Conservation (phyloP, 495 filamentous ascomycete genomes). For the Staphylotrichum tortipilum region DNA sequence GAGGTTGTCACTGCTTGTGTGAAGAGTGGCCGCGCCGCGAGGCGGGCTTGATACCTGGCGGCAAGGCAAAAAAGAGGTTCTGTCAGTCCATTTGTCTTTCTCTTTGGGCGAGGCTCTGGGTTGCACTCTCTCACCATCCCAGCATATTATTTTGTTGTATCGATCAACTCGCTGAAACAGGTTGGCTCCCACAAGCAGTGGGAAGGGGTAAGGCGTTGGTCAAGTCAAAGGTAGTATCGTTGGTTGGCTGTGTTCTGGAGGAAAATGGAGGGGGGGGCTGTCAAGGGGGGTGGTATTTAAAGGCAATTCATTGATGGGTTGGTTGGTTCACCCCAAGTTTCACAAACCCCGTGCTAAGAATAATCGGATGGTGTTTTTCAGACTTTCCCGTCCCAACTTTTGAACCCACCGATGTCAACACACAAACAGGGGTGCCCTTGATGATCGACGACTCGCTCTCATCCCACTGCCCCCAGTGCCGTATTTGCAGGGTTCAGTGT, state of each 20-base stretch:
- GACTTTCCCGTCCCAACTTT: neutral
- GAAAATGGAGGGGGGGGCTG: neutral
- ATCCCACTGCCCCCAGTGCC: neutral
- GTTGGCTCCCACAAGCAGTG: neutral
- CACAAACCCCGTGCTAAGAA: neutral
- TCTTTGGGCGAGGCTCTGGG: neutral
- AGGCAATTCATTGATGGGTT: neutral
- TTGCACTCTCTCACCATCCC: constrained; percentile 5
- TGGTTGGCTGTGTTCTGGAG: neutral
- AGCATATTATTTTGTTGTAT: no score
- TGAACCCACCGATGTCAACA: neutral
- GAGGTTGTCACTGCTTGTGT: constrained; percentile 83
- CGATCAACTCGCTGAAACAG: no score
- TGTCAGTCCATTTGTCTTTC: neutral
- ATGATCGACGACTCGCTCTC: constrained; percentile 1
- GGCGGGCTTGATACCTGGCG: constrained; percentile 76
- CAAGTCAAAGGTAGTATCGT: no score
- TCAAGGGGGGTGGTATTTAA: neutral
- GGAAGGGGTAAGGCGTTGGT: no score
- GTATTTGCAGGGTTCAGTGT: neutral
- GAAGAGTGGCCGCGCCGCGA: constrained; percentile 73
- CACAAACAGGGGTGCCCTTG: neutral
- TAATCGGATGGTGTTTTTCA: neutral
- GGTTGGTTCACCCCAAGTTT: no score
- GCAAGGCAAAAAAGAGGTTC: no score